These are phyloP conservation scores for Tolypocladium ovalisporum DNA, from an alignment of 2,329 filamentous ascomycete species.

Conservation along the genomic window DNA sequence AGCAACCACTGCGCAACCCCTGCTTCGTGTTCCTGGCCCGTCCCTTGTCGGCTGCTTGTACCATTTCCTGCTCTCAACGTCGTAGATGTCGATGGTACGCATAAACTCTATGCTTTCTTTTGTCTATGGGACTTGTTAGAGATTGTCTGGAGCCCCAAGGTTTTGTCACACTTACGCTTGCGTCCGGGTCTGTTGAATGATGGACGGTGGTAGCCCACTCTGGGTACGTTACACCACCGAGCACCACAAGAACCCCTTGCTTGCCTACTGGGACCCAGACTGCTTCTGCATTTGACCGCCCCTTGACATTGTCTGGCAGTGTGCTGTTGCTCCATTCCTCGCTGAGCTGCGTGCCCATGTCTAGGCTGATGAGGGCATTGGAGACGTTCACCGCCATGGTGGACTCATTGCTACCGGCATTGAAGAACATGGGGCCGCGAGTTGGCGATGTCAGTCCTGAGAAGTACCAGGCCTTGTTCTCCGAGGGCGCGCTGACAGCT, in stretches of 20 bases:
- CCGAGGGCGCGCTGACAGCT: slow-evolving; percentile 53
- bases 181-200: slow-evolving; percentile 16
- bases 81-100: slow-evolving; percentile 64
- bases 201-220: slow-evolving; percentile 26
- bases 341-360: slow-evolving; percentile 39
- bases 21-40: slow-evolving; percentile 45
- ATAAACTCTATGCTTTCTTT: slow-evolving; percentile 61
- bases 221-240: slow-evolving; percentile 62
- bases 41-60: slow-evolving; percentile 55
- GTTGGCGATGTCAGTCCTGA: slow-evolving; percentile 45
- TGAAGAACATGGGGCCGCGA: slow-evolving; percentile 37
- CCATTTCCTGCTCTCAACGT: slow-evolving; percentile 60
- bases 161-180: slow-evolving; percentile 19
- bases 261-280: slow-evolving; percentile 70
- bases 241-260: slow-evolving; percentile 64
- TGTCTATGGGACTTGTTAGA: slow-evolving; percentile 28
- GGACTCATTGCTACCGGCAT: slow-evolving; percentile 18
- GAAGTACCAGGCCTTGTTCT: slow-evolving; percentile 64
- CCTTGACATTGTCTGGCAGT: slow-evolving; percentile 35
- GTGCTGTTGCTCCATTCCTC: slow-evolving; percentile 48
- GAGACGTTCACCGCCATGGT: slow-evolving; percentile 35
- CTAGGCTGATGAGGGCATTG: slow-evolving; percentile 46
- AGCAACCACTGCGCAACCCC: slow-evolving; percentile 67
- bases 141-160: no score
- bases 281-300: slow-evolving; percentile 52